Evolutionary conservation across 148 eudicot species (phyloP), one percentile per base, ranked within the genome.

Genomic region (Pharnaceum exiguum): DNA sequence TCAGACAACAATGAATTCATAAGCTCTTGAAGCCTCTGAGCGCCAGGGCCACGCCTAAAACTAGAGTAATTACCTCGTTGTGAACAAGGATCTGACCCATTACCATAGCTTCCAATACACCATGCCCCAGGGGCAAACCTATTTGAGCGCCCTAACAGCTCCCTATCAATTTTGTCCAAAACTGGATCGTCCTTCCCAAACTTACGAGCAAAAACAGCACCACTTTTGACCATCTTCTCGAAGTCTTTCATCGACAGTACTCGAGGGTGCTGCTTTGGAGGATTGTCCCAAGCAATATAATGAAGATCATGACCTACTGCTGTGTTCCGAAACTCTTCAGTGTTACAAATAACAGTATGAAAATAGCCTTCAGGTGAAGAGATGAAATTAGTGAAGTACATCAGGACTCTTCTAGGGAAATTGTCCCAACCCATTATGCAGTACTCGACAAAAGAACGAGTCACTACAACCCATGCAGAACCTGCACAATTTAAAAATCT

Each of bases 401-500:
- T 75, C 19, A 93, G 78, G 57, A 84, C 55, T 5, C 95, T 88
- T 63, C 99, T 80, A 0, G 99, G 99, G 68, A 93, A 78, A 60
- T 85, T 93, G 56, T 93, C 96, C 96, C 90, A 88, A 51, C 99
- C 96, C 89, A 88, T 76, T 74, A 93, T 88, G 70, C 99, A 93
- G 71, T 93, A 93, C 46, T 93, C 95, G 4, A 85, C 85, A 52
- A 93, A 93, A 0, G 99, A 93, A 23, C 96, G 95, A 32, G 84
- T 79, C 24, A 93, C 79, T 16, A 93, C 68, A 42, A 86, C 95
- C 99, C 99, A 93, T 6, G 99, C 99, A 5, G 99, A 93, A 66
- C 99, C 99, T 93, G 83, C 28, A 75, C 12, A 62, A 4, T 15
- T 49, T 13, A 17, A 23, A 29, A 18, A n/a, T n/a, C n/a, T n/a